Percentiles rank a stretch among this genome's conserved stretches.
phyloP scores from a whole-genome alignment of 148 eudicot species.

The Chenopodium formosanum region DNA sequence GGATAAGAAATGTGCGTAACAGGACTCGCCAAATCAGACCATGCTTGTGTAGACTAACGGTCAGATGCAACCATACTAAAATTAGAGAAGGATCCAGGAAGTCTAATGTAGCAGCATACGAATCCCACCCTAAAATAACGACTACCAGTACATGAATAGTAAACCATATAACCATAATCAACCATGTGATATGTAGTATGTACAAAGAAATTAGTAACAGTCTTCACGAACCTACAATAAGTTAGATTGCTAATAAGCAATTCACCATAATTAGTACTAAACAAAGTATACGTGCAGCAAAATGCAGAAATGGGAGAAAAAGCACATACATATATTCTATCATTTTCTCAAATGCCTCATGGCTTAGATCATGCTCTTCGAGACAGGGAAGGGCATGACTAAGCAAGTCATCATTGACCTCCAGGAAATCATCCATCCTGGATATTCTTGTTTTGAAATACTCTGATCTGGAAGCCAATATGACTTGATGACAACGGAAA shows the following conservation, averaged over 20 bases:
- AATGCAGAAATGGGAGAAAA: constrained; percentile 9
- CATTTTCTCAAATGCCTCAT: constrained; percentile 86
- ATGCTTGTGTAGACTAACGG: not conserved
- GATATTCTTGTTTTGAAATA: constrained; percentile 88
- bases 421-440: constrained; percentile 79
- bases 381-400: constrained; percentile 62
- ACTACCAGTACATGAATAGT: not conserved
- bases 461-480: constrained; percentile 91
- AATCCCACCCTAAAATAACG: not conserved
- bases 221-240: not conserved
- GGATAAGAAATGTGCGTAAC: not conserved
- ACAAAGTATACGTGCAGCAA: not conserved
- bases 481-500: constrained; percentile 91
- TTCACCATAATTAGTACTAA: not conserved
- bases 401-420: constrained; percentile 47
- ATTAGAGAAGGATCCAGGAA: not conserved
- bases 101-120: not conserved
- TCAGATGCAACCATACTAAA: not conserved
- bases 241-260: not conserved
- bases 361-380: constrained; percentile 86
- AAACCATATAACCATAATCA: not conserved
- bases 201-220: constrained; percentile 5
- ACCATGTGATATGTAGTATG: not conserved
- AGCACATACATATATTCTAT: constrained; percentile 82
- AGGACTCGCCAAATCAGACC: constrained; percentile 3